Evolutionary conservation across 805 yeast species (phyloP).

Genomic region (Kregervanrija delftensis): DNA sequence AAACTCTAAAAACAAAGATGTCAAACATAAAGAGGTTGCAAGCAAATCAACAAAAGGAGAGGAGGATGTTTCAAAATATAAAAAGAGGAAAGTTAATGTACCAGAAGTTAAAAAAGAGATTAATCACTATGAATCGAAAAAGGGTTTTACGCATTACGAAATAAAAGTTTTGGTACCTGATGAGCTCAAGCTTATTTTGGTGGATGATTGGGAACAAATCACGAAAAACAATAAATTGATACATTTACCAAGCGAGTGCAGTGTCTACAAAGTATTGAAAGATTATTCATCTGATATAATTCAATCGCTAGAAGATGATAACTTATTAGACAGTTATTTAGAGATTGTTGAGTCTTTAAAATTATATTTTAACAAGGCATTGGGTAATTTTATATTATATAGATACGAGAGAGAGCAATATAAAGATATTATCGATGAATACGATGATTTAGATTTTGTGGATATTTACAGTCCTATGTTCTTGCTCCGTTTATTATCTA

Average conservation of each 20-base stretch:
- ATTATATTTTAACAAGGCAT: constrained; percentile 64
- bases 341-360: constrained; percentile 70
- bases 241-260: constrained; percentile 50
- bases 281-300: constrained; percentile 32
- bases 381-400: constrained; percentile 66
- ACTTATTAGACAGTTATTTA: constrained; percentile 40
- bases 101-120: background rate
- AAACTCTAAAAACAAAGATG: too few species aligned
- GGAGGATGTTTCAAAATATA: background rate
- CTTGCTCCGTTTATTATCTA: constrained; percentile 65
- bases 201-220: constrained; percentile 90
- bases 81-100: constrained; percentile 3
- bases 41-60: too few species aligned
- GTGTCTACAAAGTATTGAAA: constrained; percentile 46
- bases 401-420: constrained; percentile 74
- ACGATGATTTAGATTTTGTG: constrained; percentile 17
- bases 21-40: too few species aligned
- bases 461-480: constrained; percentile 77
- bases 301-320: constrained; percentile 42
- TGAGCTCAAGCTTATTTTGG: constrained; percentile 60
- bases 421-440: constrained; percentile 37
- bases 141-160: constrained; percentile 27
- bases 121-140: constrained; percentile 5
- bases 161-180: constrained; percentile 56
- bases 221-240: constrained; percentile 75